phyloP scores from a whole-genome alignment of 495 filamentous ascomycete genomes.

The Aspergillus homomorphus region DNA sequence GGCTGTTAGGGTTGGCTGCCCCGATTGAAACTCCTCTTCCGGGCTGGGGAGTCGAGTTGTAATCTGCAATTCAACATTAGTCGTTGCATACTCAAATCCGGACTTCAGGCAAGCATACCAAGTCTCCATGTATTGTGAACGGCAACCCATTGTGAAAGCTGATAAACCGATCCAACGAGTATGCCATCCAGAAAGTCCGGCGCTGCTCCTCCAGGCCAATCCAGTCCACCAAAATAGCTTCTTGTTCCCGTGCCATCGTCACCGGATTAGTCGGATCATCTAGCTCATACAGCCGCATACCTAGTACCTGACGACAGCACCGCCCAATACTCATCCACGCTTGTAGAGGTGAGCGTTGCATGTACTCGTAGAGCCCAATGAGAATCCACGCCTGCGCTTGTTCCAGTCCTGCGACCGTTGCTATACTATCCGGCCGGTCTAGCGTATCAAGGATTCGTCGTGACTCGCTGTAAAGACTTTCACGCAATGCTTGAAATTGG shows the following conservation, averaged over 20 bases:
- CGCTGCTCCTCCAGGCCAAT: conserved; percentile 46
- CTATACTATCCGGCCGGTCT: conserved; percentile 8
- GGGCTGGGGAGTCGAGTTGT: conserved; percentile 28
- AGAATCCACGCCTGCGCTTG: conserved; percentile 55
- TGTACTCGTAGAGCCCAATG: conserved; percentile 51
- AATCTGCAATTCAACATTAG: conserved; percentile 11
- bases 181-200: conserved; percentile 56
- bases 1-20: conserved; percentile 37
- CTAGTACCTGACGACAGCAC: conserved; percentile 51
- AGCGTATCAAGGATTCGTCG: conserved; percentile 39
- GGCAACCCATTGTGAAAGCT: conserved; percentile 46
- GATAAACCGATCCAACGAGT: conserved; percentile 51
- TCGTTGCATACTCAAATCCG: no score
- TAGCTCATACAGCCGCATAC: conserved; percentile 48
- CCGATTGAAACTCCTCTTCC: conserved; percentile 51
- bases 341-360: conserved; percentile 42
- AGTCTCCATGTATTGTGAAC: conserved; percentile 49
- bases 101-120: no score
- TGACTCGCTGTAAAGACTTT: conserved; percentile 47
- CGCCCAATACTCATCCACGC: conserved; percentile 55
- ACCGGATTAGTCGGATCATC: conserved; percentile 32
- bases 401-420: conserved; percentile 26
- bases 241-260: conserved; percentile 13
- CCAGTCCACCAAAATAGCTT: conserved; percentile 19
- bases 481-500: conserved; percentile 47